Evolutionary conservation across 2,329 filamentous ascomycete species (phyloP).

Genomic region (Scleromitrula shiraiana): DNA sequence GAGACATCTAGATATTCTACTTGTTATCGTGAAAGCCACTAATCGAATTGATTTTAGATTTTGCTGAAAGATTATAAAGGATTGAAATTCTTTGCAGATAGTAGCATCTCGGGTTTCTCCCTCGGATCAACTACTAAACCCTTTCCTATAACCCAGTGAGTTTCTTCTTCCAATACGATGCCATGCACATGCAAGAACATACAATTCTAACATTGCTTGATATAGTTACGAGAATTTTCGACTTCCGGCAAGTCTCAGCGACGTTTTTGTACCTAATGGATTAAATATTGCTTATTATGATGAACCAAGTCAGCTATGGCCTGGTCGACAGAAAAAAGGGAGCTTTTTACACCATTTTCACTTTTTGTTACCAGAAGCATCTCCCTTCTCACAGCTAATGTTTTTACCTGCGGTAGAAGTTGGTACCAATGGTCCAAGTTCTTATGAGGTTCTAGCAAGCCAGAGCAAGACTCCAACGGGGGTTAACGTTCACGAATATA

Average conservation of each 20-base stretch:
- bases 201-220: background rate
- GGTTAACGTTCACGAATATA: conserved; percentile 41
- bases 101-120: conserved; percentile 12
- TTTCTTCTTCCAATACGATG: background rate
- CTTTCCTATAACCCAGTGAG: conserved; percentile 27
- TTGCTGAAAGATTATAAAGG: background rate
- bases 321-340: conserved; percentile 17
- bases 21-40: background rate
- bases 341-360: conserved; percentile 26
- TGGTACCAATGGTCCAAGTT: conserved; percentile 28
- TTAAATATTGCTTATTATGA: conserved; percentile 29
- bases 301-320: conserved; percentile 19
- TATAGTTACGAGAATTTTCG: conserved; percentile 11
- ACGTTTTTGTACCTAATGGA: conserved; percentile 26
- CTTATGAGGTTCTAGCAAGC: conserved; percentile 37
- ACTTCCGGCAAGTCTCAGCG: conserved; percentile 21
- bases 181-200: background rate
- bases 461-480: conserved; percentile 38
- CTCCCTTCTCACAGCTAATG: conserved; percentile 20
- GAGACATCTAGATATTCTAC: too few species aligned
- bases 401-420: conserved; percentile 16
- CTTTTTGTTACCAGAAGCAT: conserved; percentile 29
- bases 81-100: background rate
- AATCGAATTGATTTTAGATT: background rate
- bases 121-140: conserved; percentile 29